Base-by-base conservation (phyloP, 805 yeast species). In the Myxozyma nipponensis region DNA sequence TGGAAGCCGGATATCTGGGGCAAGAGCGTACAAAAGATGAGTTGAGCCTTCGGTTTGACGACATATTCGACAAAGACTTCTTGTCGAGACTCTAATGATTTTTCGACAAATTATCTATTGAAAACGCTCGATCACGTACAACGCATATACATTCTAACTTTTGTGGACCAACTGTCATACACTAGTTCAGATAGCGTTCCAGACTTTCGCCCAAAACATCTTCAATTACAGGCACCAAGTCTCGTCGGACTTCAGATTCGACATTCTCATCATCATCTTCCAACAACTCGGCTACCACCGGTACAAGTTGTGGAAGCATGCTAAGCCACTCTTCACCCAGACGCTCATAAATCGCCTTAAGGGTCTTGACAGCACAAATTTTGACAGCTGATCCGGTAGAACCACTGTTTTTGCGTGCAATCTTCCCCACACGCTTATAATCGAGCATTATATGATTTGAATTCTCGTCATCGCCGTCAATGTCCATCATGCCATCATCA, bases 191-290 rank as follows among this genome's bases (percentile, higher is more conserved):
- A 49, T 72, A 72, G 22, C 73, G 54, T 48, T 91, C 97, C 52
- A 93, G 77, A 41, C 96, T 93, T 69, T 93, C 98, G 42, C 98
- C 98, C 58, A 93, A 75, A 19, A 89, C 95, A 52, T 80, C 82
- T 68, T 93, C 98, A 50, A 93, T 82, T 4, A 86, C 96, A 62
- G 86, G 87, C 6, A 91, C 95, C 55, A 93, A 76, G 13, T 95
- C 95, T 32, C 83, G 77, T 70, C 96, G 83, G 2, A 89, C 96
- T 69, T 89, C 97, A 64, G 79, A 66, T 68, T 93, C 98, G 26
- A 93, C 96, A 43, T 78, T 81, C 67, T 93, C 98, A 56, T 90
- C 95, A 53, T 93, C 98, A 65, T 90, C 98, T 65, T 93, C 99
- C 56, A 93, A 75, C 50, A 93, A 72, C 70, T 93, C 99, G 5